Evolutionary conservation across 805 yeast species (phyloP), one percentile per base, ranked within the genome.

Genomic region (Groenewaldozyma salmanticensis): DNA sequence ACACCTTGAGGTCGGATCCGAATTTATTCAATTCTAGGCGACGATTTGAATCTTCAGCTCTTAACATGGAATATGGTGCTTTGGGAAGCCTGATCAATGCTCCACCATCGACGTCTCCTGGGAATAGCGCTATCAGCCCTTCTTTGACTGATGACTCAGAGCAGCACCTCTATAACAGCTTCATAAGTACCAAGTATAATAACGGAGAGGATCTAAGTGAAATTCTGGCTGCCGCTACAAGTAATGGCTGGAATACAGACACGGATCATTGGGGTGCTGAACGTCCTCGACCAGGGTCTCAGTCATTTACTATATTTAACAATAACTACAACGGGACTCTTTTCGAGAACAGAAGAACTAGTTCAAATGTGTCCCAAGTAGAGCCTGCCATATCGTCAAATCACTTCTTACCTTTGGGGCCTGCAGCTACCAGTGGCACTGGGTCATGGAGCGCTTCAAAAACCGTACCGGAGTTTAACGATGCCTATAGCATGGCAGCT

Each of bases 21-120:
- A n/a, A n/a, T n/a, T 24, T 24, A 24, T 13, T 13, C 29, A 24
- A 24, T 7, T 24, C 7, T 24, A 7, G 11, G 13, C 19, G 31
- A 21, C 27, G 42, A 11, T 45, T 62, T 43, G 59, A 61, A 36
- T 55, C 63, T 7, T 39, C 55, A n/a, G 56, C 64, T 3, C 57
- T 62, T 9, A 57, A 60, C 39, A 49, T 54, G 45, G 67, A 63
- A 41, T 63, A 61, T 48, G 51, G 55, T 18, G 54, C 60, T 7
- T 44, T 63, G 33, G 51, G 63, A 29, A 53, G 54, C 27, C 60
- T 63, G 40, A 49, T 63, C 15, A 47, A 52, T 33, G 49, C 42
- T 7, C 19, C 22, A 11, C 27, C 41, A 20, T 24, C 45, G 16
- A 32, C 17, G 11, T 27, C 31, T 21, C 9, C 27, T 27, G 37